A percentile compares a stretch with the other conserved stretches of the same genome.
phyloP scores from a whole-genome alignment of 306 rosid genomes.

The Cyamopsis tetragonoloba region DNA sequence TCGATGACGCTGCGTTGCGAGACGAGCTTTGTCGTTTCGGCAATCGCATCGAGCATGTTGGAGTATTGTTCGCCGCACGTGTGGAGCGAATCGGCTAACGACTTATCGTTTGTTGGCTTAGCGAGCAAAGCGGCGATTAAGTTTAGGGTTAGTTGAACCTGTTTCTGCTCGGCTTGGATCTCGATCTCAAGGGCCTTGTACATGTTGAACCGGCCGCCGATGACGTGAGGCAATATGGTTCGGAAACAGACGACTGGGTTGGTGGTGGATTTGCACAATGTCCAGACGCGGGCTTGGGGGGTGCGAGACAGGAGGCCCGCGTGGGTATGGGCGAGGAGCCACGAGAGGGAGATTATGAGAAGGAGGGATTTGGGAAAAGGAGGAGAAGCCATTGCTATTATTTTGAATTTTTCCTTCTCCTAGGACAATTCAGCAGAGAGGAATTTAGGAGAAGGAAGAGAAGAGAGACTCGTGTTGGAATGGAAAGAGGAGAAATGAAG shows the following conservation, averaged over 20 bases:
- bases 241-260: background rate
- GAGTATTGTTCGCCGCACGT: background rate
- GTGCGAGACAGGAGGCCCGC: background rate
- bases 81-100: rapidly evolving
- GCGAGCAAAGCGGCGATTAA: background rate
- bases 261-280: background rate
- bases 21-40: rapidly evolving
- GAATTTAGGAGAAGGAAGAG: background rate
- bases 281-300: background rate
- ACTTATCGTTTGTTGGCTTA: rapidly evolving
- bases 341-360: background rate
- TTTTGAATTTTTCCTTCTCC: background rate
- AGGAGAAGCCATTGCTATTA: background rate
- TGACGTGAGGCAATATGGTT: background rate
- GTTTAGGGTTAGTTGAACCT: background rate
- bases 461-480: background rate
- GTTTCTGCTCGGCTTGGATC: background rate
- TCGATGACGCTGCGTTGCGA: background rate
- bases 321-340: background rate
- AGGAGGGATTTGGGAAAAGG: background rate
- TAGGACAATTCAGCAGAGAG: too few species aligned
- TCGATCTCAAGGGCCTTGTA: background rate
- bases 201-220: background rate
- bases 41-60: background rate
- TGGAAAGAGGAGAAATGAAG: too few species aligned